Base-by-base conservation (phyloP, 768 basidiomycete species). In the Cantharellus anzutake region DNA sequence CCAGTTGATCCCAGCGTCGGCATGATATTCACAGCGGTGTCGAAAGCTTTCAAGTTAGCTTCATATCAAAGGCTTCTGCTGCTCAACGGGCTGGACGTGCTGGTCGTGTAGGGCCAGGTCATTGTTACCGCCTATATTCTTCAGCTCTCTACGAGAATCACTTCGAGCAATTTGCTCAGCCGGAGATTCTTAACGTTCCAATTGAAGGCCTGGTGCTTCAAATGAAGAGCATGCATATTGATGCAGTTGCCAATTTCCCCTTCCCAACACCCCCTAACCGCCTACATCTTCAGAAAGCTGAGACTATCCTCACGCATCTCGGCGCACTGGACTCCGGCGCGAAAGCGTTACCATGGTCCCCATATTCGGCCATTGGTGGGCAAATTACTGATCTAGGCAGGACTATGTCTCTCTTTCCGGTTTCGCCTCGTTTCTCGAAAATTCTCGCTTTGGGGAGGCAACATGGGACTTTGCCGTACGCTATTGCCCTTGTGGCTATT, bases 151-250 rank as follows among this genome's bases (percentile, higher is more conserved):
- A 80, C 70, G 96, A 98, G 68, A 80, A 93, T 67, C 81, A 94
- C 70, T 94, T 98, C 67, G 83, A 86, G 40, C 72, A 80, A 60
- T 94, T 94, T 70, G 78, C 88, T 0, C 73, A 80, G 60, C 96
- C 96, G 2, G 96, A 99, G 70, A 93, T 98, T 60, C 76, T 91
- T 51, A 84, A 93, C 34, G 91, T 88, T 74, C 93, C 96, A 0
- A 94, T 98, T 64, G 96, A 98, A 65, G 93, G 92, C 2, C 84
- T 98, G 34, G 87, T 98, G 4, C 75, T 98, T 40, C 93, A 97
- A 70, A 97, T 99, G 94, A 99, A 99, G 75, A 83, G 82, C 69
- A 97, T 99, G 92, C 89, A 94, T 67, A 94, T 99, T 61, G 92
- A 98, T 66, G 77, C 89, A 1, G 90, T 98, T 42, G 76, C 89